Base-by-base conservation (phyloP, 2,329 filamentous ascomycete species). In the Laburnicola sp. region DNA sequence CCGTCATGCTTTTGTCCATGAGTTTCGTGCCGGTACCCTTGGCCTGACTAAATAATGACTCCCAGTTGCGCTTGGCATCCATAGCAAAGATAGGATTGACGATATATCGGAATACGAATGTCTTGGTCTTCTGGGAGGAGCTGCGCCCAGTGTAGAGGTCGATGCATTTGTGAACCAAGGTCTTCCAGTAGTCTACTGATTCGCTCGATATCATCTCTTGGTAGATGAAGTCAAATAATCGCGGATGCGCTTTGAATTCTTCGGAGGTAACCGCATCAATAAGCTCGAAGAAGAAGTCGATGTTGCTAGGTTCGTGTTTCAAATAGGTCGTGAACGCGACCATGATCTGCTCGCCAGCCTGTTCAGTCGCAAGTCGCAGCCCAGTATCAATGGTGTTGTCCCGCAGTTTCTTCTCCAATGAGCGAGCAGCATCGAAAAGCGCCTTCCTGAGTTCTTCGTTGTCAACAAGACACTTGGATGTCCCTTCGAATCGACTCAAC, bases 51-150 rank as follows among this genome's bases (percentile, higher is more conserved):
- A 79, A 78, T 23, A 80, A 57, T 16, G 51, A 65, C 37, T 84
- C 81, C 81, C 90, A 94, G 51, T 88, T 87, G 23, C 87, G 85
- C 83, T 94, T 93, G 34, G 96, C 87, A 73, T 99, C 94, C 88
- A 93, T 96, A 2, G 93, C 92, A 48, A 99, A 84, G 34, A 97
- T 96, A 0, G 94, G 95, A 65, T 97, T 99, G 58, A 97, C 89
- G 28, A 99, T 82, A 70, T 96, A 86, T 69, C 91, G 91, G 68
- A 99, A 86, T 31, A 95, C 79, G 71, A 96, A 99, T 45, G 91
- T 88, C 73, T 99, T 99, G 38, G 90, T 89, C 76, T 88, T 92
- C 73, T 97, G 94, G 0, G 88, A 86, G 9, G 87, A 89, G 39
- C 80, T 83, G 66, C 87, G 90, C 43, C 86, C 84, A 5, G 89